These are phyloP conservation scores for Trypanosoma theileri DNA, from an alignment of 208 protist genomes.

Conservation along the genomic window DNA sequence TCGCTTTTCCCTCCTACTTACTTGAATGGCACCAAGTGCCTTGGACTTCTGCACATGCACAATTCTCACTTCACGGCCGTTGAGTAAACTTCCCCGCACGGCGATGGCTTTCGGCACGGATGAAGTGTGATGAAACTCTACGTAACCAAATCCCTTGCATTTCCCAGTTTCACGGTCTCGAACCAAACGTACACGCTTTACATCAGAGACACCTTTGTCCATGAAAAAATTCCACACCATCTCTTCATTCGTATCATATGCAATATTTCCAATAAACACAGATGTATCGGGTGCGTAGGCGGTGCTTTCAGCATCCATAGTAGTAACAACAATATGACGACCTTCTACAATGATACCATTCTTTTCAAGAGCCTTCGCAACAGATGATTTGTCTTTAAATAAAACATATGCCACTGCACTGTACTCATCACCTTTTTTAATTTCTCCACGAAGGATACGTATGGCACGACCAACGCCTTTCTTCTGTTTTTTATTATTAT, in stretches of 20 bases:
- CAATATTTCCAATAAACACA: slow-evolving; percentile 88
- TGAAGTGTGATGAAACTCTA: slow-evolving; percentile 64
- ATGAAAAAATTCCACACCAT: slow-evolving; percentile 85
- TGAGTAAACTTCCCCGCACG: slow-evolving; percentile 56
- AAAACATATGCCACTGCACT: slow-evolving; percentile 85
- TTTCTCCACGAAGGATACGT: slow-evolving; percentile 79
- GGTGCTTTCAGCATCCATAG: slow-evolving; percentile 53
- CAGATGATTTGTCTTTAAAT: slow-evolving; percentile 52
- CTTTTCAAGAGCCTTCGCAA: slow-evolving; percentile 53
- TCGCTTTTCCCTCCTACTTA: slow-evolving; percentile 73
- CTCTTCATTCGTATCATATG: slow-evolving; percentile 83
- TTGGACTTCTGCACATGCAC: slow-evolving; percentile 88
- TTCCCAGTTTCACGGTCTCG: slow-evolving; percentile 74
- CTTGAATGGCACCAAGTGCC: slow-evolving; percentile 47
- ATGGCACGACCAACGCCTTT: slow-evolving; percentile 72
- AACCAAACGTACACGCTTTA: slow-evolving; percentile 83
- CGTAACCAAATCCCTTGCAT: slow-evolving; percentile 92
- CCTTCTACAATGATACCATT: slow-evolving; percentile 72
- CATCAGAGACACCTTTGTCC: slow-evolving; percentile 73
- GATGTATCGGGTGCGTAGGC: slow-evolving; percentile 85
- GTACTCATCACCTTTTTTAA: slow-evolving; percentile 82
- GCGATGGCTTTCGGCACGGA: slow-evolving; percentile 71
- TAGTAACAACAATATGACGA: slow-evolving; percentile 84
- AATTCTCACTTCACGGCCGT: slow-evolving; percentile 80
- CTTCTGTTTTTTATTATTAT: slow-evolving; percentile 27